These are phyloP conservation scores for Amanita fuliginea DNA, from an alignment of 768 basidiomycete genomes.

Conservation along the genomic window DNA sequence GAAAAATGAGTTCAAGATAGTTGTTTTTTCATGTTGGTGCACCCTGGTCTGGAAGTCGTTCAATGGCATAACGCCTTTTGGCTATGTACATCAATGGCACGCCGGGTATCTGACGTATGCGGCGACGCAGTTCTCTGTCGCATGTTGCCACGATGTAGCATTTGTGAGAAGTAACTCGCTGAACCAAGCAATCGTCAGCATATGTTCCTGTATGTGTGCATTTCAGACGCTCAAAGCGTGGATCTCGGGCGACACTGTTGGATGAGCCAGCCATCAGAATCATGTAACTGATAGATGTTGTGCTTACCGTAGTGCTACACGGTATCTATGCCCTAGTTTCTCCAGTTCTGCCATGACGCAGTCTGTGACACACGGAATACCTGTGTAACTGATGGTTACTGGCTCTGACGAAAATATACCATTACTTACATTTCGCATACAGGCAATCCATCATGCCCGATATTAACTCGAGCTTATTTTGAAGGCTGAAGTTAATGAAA, in stretches of 20 bases:
- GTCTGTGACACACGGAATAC: slow-evolving; percentile 98
- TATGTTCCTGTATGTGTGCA: slow-evolving; percentile 97
- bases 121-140: slow-evolving; percentile 85
- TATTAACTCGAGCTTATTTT: slow-evolving; percentile 94
- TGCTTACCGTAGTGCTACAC: slow-evolving; percentile 83
- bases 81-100: slow-evolving; percentile 98
- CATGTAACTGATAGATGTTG: neutral
- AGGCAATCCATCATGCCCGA: slow-evolving; percentile 99
- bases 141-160: slow-evolving; percentile 98
- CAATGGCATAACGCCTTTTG: slow-evolving; percentile 84
- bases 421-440: slow-evolving; percentile 80
- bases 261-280: neutral
- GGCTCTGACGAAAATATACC: neutral
- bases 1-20: neutral
- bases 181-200: slow-evolving; percentile 96
- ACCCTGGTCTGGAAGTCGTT: slow-evolving; percentile 89
- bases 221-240: slow-evolving; percentile 86
- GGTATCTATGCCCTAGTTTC: slow-evolving; percentile 92
- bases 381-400: slow-evolving; percentile 26
- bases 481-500: slow-evolving; percentile 97
- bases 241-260: slow-evolving; percentile 89
- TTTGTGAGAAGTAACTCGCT: slow-evolving; percentile 89
- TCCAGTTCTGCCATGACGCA: slow-evolving; percentile 98
- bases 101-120: slow-evolving; percentile 87
- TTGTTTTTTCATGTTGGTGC: slow-evolving; percentile 41